Evolutionary conservation across 192 early-diverging fungal species (phyloP).

Genomic region (Lunasporangiospora selenospora): DNA sequence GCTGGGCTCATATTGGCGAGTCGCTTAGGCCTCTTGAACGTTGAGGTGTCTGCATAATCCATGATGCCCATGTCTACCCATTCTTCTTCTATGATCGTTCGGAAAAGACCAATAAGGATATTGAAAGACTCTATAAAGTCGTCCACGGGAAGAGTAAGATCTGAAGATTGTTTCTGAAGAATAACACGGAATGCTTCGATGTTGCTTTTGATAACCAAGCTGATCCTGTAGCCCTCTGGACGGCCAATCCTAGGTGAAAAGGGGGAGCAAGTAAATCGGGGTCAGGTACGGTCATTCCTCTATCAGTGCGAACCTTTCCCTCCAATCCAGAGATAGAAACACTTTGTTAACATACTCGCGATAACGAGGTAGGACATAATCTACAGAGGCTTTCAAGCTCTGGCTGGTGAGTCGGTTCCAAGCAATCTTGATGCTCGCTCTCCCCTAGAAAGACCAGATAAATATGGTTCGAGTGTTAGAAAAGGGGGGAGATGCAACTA

Average conservation of each 20-base stretch:
- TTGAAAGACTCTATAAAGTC: conserved; percentile 27
- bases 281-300: no score
- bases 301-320: no score
- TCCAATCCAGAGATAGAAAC: no score
- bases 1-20: conserved; percentile 10
- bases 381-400: conserved; percentile 24
- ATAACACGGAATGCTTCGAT: conserved; percentile 10
- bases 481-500: no score
- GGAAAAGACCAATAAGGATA: conserved; percentile 10
- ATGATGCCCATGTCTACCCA: conserved; percentile 20
- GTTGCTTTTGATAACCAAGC: conserved; percentile 12
- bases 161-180: conserved; percentile 3
- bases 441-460: no score
- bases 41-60: neutral
- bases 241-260: conserved; percentile 29
- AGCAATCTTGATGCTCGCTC: conserved; percentile 42
- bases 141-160: conserved; percentile 6
- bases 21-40: conserved; percentile 13
- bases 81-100: conserved; percentile 31
- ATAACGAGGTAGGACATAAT: conserved; percentile 32
- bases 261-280: no score
- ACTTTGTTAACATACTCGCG: no score
- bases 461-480: no score
- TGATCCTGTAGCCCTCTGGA: conserved; percentile 38
- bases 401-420: conserved; percentile 42